These are phyloP conservation scores for Trichocladium uniseriatum DNA, from an alignment of 495 filamentous ascomycete genomes.

Conservation along the genomic window DNA sequence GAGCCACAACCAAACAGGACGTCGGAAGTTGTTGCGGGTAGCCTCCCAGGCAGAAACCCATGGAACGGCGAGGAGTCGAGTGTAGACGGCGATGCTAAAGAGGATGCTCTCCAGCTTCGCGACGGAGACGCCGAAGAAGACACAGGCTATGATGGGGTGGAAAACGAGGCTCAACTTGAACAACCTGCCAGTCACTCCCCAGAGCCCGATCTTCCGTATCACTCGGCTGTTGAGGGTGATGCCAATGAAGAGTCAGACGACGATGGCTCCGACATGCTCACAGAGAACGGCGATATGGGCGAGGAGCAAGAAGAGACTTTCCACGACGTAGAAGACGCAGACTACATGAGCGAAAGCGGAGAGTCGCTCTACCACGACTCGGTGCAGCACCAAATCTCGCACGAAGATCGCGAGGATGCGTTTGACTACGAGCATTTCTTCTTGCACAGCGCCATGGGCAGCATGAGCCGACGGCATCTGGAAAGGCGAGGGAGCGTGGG, in stretches of 20 bases:
- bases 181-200: slow-evolving; percentile 5
- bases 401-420: slow-evolving; percentile 93
- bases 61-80: slow-evolving; percentile 32
- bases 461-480: slow-evolving; percentile 36
- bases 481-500: slow-evolving; percentile 43
- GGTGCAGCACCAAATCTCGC: slow-evolving; percentile 44
- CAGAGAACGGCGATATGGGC: slow-evolving; percentile 27
- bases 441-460: slow-evolving; percentile 82
- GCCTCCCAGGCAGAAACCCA: slow-evolving; percentile 15
- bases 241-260: slow-evolving; percentile 9
- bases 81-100: slow-evolving; percentile 17
- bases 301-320: slow-evolving; percentile 15
- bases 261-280: slow-evolving; percentile 30
- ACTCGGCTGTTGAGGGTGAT: not conserved
- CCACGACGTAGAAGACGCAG: slow-evolving; percentile 25
- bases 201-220: slow-evolving; percentile 3
- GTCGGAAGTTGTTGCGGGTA: slow-evolving; percentile 12
- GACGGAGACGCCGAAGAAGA: slow-evolving; percentile 14
- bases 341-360: slow-evolving; percentile 39
- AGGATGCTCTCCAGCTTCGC: not conserved
- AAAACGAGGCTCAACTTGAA: slow-evolving; percentile 6
- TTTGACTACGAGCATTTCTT: slow-evolving; percentile 98
- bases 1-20: slow-evolving; percentile 32
- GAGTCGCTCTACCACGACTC: slow-evolving; percentile 52
- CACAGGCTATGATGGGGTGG: slow-evolving; percentile 14